These are phyloP conservation scores for Jaapia argillacea DNA, from an alignment of 768 basidiomycete genomes.

Conservation along the genomic window DNA sequence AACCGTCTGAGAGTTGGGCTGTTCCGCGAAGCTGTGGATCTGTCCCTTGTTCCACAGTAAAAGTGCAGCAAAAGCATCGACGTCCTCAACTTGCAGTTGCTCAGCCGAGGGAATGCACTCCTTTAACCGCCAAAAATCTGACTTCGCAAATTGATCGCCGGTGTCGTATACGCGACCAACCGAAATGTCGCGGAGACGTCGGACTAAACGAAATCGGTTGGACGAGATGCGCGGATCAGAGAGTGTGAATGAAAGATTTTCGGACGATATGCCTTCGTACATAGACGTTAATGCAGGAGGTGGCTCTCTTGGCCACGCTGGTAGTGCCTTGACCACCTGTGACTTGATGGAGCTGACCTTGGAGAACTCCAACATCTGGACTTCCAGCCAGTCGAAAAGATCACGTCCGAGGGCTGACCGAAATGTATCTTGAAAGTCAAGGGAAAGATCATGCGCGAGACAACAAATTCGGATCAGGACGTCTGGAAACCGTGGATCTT, in stretches of 20 bases:
- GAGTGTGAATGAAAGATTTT: constrained; percentile 43
- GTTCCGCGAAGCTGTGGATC: constrained; percentile 52
- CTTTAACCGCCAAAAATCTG: constrained; percentile 81
- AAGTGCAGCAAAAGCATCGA: constrained; percentile 62
- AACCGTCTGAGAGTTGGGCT: constrained; percentile 30
- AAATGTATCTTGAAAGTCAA: constrained; percentile 17
- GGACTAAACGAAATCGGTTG: constrained; percentile 72
- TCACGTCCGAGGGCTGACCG: constrained; percentile 29
- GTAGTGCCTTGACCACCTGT: constrained; percentile 45
- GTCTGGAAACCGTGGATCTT: constrained; percentile 49
- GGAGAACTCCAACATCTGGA: constrained; percentile 33
- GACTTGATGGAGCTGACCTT: constrained; percentile 24
- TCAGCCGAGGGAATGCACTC: constrained; percentile 52
- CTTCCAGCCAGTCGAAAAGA: constrained; percentile 57
- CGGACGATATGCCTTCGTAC: constrained; percentile 33
- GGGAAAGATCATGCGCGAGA: constrained; percentile 44
- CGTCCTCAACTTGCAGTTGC: constrained; percentile 54
- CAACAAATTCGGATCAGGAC: constrained; percentile 61
- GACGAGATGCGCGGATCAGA: constrained; percentile 49
- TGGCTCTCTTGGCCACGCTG: constrained; percentile 69
- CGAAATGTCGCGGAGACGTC: constrained; percentile 46
- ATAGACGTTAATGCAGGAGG: constrained; percentile 34
- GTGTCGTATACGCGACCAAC: constrained; percentile 26
- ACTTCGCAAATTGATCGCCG: constrained; percentile 36
- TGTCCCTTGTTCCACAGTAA: constrained; percentile 48